Evolutionary conservation across 2,329 filamentous ascomycete genomes (phyloP), one percentile per base, ranked within the genome.

Genomic region (Fusarium xylarioides): DNA sequence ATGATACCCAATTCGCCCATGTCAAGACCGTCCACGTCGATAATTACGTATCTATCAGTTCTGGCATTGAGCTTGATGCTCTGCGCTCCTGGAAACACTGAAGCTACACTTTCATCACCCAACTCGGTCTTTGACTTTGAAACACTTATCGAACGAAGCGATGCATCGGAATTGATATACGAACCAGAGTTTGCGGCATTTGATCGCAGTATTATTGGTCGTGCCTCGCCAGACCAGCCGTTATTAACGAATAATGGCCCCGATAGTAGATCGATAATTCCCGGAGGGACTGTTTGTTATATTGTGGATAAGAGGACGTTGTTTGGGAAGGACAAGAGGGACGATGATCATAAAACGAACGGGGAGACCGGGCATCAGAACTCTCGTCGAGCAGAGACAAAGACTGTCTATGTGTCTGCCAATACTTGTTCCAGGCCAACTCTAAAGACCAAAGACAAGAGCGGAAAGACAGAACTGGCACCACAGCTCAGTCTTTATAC

Each of bases 401-500:
- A 82, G 46, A 89, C 83, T 4, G 85, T 98, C 7, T 98, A 92
- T 81, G 87, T 99, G 60, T 95, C 95, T 5, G 90, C 95, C 47
- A 98, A 95, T 74, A 95, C 93, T 2, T 99, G 96, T 81, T 82
- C 89, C 32, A 94, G 97, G 76, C 96, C 95, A 18, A 80, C 82
- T 26, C 85, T 86, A 9, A 56, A 71, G 44, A 42, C 67, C 14
- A 71, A 72, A 47, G 65, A 71, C 35, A 65, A 70, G 26, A 56
- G 68, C 35, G 55, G 65, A 21, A 63, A 68, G 14, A 46, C 47
- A 26, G 50, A 62, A 28, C n/a, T 49, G 44, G 44, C 93, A 18
- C 92, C 93, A 3, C 95, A 97, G 77, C 87, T 98, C 56, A 88
- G 89, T 18, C 83, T 98, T 15, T 97, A 92, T 77, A 85, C 97